Percentiles rank a stretch among this genome's conserved stretches.
Conservation (phyloP, 495 filamentous ascomycete genomes). For the Lineolata rhizophorae region DNA sequence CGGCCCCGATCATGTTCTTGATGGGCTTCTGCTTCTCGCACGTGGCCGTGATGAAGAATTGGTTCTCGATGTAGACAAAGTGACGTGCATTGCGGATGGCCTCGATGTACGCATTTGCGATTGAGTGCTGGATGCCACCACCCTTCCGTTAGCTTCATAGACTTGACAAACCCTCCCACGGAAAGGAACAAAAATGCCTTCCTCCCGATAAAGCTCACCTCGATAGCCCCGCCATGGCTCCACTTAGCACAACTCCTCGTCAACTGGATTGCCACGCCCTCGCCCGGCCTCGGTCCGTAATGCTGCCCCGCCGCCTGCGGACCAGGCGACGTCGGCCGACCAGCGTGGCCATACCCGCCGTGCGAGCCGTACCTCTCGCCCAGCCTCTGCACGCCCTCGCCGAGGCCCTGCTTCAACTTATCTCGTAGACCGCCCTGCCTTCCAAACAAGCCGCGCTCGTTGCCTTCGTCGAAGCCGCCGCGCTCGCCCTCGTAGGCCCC, state of each 20-base stretch:
- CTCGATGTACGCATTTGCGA: slow-evolving; percentile 71
- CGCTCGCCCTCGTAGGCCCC: slow-evolving; percentile 12
- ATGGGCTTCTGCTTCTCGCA: slow-evolving; percentile 54
- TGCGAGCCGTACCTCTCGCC: slow-evolving; percentile 4
- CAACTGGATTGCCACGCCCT: slow-evolving; percentile 41
- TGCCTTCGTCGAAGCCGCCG: slow-evolving; percentile 4
- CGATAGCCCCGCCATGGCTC: slow-evolving; percentile 42
- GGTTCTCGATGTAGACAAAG: slow-evolving; percentile 90
- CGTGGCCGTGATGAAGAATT: slow-evolving; percentile 94
- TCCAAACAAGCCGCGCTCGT: neutral
- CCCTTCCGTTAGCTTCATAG: slow-evolving; percentile 1
- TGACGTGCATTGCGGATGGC: slow-evolving; percentile 62
- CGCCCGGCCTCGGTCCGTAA: too few relatives aligned
- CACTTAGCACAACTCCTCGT: slow-evolving; percentile 50
- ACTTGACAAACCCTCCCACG: neutral
- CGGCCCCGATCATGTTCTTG: slow-evolving; percentile 66
- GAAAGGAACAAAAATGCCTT: neutral
- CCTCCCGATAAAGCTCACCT: slow-evolving; percentile 7
- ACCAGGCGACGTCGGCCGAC: neutral
- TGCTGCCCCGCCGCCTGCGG: slow-evolving; percentile 5
- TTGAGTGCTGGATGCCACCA: slow-evolving; percentile 48
- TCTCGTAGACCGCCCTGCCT: slow-evolving; percentile 5
- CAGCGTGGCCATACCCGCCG: slow-evolving; percentile 6
- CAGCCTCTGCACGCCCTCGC: slow-evolving; percentile 9
- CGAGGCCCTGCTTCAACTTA: slow-evolving; percentile 7